Percentiles rank a stretch among this genome's conserved stretches.
phyloP scores from a whole-genome alignment of 306 rosid genomes.

The Pyrus communis region DNA sequence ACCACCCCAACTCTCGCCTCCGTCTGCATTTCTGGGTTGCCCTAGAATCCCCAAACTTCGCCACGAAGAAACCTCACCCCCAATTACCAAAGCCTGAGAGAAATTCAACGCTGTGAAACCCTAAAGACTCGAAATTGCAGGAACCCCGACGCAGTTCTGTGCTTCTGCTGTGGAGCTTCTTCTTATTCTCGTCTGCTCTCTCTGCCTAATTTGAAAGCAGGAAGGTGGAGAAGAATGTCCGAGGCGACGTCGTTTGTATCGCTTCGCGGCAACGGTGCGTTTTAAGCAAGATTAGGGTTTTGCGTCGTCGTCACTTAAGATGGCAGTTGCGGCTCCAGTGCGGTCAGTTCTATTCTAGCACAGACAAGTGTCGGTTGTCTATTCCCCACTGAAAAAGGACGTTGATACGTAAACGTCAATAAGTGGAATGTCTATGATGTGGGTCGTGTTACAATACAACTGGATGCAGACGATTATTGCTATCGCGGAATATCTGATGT shows the following conservation, averaged over 20 bases:
- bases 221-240: neutral
- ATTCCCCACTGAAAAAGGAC: neutral
- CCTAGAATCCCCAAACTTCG: constrained; percentile 3
- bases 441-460: neutral
- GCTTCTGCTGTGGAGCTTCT: constrained; percentile 1
- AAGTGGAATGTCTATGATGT: neutral
- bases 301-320: neutral
- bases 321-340: neutral
- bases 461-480: neutral
- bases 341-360: neutral
- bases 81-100: neutral
- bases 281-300: neutral
- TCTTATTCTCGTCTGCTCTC: neutral
- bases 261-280: neutral
- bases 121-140: neutral
- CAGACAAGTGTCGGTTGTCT: neutral
- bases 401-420: neutral
- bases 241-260: constrained; percentile 1
- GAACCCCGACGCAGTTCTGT: neutral
- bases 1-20: constrained; percentile 79
- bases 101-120: neutral
- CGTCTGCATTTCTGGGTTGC: constrained; percentile 58
- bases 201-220: constrained; percentile 11
- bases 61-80: neutral
- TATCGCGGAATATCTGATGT: neutral